Percentiles rank a stretch among this genome's conserved stretches.
Conservation (phyloP, 495 filamentous ascomycete genomes). For the Filosporella fistucella region DNA sequence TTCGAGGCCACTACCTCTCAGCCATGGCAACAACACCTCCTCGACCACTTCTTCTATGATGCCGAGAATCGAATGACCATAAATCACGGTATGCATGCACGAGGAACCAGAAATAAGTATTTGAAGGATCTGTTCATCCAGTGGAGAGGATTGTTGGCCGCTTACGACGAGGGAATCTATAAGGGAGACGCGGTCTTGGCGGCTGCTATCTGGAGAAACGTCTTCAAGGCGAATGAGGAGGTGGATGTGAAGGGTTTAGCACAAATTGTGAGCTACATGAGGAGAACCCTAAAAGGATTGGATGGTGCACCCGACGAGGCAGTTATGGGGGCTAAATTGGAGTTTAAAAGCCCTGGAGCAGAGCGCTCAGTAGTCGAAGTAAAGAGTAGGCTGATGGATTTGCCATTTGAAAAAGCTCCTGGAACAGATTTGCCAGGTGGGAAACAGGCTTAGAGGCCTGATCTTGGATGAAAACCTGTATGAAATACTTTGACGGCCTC, state of each 20-base stretch:
- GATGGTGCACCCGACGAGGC: constrained; percentile 58
- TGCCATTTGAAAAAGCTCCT: constrained; percentile 30
- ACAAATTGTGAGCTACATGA: constrained; percentile 73
- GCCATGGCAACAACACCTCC: constrained; percentile 68
- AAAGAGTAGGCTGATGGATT: constrained; percentile 35
- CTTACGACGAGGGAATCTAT: constrained; percentile 82
- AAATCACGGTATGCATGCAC: constrained; percentile 60
- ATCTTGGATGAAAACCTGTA: not conserved
- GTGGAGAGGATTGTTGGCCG: constrained; percentile 78
- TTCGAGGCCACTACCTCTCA: constrained; percentile 57
- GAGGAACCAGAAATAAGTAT: constrained; percentile 70
- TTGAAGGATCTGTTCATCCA: constrained; percentile 89
- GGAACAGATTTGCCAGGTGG: constrained; percentile 5
- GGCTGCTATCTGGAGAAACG: constrained; percentile 86
- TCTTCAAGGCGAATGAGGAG: constrained; percentile 72
- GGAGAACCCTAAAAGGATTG: constrained; percentile 58
- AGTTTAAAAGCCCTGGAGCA: constrained; percentile 33
- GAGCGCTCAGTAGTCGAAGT: constrained; percentile 29
- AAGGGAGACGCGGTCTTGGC: constrained; percentile 84
- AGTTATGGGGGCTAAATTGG: constrained; percentile 28
- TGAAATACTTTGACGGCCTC: too few species aligned
- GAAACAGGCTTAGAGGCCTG: not conserved
- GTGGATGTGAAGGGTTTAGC: constrained; percentile 69
- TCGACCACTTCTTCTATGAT: constrained; percentile 91
- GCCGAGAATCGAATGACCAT: constrained; percentile 82